Evolutionary conservation across 768 basidiomycete species (phyloP).

Genomic region (Russula brevipes): DNA sequence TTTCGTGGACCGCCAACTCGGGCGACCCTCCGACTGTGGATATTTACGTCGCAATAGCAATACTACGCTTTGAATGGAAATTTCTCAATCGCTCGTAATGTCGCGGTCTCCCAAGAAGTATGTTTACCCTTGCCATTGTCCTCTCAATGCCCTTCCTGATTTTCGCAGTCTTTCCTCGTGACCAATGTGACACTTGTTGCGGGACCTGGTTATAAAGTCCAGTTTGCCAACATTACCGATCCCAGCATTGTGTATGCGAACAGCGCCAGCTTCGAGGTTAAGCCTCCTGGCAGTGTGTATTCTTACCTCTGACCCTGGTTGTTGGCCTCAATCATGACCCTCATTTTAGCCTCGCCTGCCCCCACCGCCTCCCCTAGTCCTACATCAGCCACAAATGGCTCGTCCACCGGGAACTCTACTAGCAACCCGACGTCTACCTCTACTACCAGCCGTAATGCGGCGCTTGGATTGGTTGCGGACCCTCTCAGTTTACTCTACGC

Average conservation of each 20-base stretch:
- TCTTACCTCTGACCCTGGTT: background rate
- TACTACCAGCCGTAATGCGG: background rate
- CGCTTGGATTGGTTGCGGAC: background rate
- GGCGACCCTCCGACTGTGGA: conserved; percentile 35
- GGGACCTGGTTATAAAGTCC: conserved; percentile 33
- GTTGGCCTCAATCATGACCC: background rate
- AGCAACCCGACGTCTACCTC: conserved; percentile 5
- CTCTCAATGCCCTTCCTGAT: conserved; percentile 24
- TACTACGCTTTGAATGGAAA: conserved; percentile 34
- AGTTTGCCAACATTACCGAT: conserved; percentile 36
- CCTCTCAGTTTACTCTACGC: conserved; percentile 8
- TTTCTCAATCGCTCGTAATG: conserved; percentile 35
- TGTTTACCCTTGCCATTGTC: background rate
- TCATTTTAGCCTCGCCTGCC: conserved; percentile 17
- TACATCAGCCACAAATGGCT: background rate
- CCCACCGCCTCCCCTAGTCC: conserved; percentile 2
- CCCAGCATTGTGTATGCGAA: conserved; percentile 32
- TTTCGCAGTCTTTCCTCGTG: conserved; percentile 24
- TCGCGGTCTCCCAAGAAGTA: conserved; percentile 32
- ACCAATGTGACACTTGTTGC: conserved; percentile 36
- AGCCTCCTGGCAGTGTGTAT: conserved; percentile 36
- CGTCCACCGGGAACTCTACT: background rate
- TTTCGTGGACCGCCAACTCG: conserved; percentile 32
- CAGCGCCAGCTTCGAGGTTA: conserved; percentile 34
- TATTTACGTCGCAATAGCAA: conserved; percentile 34